Evolutionary conservation across 441 rosid genomes (phyloP), one percentile per base, ranked within the genome.

Genomic region (Capsella rubella): DNA sequence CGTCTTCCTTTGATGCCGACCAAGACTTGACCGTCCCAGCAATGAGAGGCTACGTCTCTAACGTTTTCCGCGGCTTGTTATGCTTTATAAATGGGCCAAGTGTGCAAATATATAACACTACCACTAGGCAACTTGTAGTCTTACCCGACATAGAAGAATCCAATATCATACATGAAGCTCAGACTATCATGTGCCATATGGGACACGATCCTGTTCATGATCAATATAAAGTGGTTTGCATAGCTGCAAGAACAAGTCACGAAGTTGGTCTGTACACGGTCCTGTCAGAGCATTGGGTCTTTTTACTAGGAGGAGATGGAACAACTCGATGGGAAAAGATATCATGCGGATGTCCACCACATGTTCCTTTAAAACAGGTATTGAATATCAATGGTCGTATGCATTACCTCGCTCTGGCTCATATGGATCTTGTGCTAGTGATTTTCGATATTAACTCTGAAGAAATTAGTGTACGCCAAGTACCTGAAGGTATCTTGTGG

Each of bases 161-260:
- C 5, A 54, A 7, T 13, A 64, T 54, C 29, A 13, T 55, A 25
- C 18, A 8, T 53, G 6, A 13, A 31, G 4, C 53, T 11, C 12
- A 18, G 46, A 14, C 0, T 5, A 42, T 10, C 59, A 37, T 37
- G 58, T 55, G 16, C 52, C 2, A 1, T 46, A 64, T 56, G 0
- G 66, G 57, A 56, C 57, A 72, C 8, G 71, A 55, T 4, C 14
- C 21, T 0, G 12, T 64, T 46, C 34, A 56, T 13, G 50, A 73
- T 65, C 71, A 55, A 5, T 73, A 73, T 28, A 73, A 64, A 55
- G 58, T 64, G 58, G 9, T 64, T 14, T 72, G 69, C 28, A 71
- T 15, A 27, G 45, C 12, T 40, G 11, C 68, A 69, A 57, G 28
- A 34, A 16, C 0, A 8, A 9, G 3, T 0, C 6, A 10, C 5